Conservation (phyloP, 257 asterid species). For the Ehretia macrophylla region DNA sequence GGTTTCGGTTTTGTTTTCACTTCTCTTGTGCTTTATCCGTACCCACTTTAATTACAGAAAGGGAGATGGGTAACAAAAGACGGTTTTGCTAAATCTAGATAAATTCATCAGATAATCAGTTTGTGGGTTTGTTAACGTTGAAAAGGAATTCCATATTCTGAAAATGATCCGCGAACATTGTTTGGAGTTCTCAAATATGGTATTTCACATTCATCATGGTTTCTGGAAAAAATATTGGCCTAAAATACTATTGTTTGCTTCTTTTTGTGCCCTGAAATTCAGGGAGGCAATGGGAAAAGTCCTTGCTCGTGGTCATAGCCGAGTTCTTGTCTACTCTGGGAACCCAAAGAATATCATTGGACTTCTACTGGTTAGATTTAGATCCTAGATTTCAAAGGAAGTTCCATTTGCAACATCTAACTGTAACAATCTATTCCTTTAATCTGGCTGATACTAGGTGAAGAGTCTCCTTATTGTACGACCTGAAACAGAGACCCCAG, state of each 20-base stretch:
- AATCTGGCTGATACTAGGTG: slow-evolving; percentile 36
- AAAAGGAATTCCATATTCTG: too few species aligned
- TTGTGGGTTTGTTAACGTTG: too few species aligned
- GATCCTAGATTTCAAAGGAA: slow-evolving; percentile 1
- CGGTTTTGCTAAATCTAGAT: too few species aligned
- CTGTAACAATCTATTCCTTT: not conserved
- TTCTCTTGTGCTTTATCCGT: too few species aligned
- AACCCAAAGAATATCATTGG: slow-evolving; percentile 72
- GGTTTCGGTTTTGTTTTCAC: too few species aligned
- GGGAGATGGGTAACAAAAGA: too few species aligned
- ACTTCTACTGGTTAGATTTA: slow-evolving; percentile 59
- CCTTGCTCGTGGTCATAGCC: slow-evolving; percentile 91
- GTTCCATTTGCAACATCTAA: slow-evolving; percentile 2
- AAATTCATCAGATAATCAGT: too few species aligned
- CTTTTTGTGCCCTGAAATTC: slow-evolving; percentile 8
- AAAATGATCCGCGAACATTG: too few species aligned
- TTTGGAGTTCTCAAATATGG: too few species aligned
- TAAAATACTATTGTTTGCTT: too few species aligned
- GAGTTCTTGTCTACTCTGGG: slow-evolving; percentile 89
- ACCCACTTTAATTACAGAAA: too few species aligned
- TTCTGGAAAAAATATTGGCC: not conserved
- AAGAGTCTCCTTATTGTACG: slow-evolving; percentile 87
- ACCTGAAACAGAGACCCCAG: slow-evolving; percentile 88
- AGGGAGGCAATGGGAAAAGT: slow-evolving; percentile 94
- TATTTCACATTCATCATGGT: too few species aligned